Evolutionary conservation across 306 rosid species (phyloP), one percentile per base, ranked within the genome.

Genomic region (Rosa chinensis): DNA sequence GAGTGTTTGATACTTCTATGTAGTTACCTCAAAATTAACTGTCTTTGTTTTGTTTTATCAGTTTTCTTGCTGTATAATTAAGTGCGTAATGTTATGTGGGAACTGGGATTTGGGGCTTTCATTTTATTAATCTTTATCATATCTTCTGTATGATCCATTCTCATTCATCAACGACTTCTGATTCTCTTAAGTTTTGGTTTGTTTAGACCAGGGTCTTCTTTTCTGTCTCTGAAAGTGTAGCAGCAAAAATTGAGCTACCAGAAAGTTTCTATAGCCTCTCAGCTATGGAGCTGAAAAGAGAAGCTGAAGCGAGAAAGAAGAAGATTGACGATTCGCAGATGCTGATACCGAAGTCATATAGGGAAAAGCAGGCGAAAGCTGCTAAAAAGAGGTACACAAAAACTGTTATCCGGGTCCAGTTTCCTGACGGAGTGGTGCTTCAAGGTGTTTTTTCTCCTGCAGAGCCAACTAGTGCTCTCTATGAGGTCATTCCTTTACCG

Each of bases 371-470:
- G 83, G 96, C 98, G 50, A 90, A 90, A 83, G 91, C 93, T 48
- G 88, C 91, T 25, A 83, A 82, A 86, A 90, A 48, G 81, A 90
- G 85, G 84, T 90, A 93, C 86, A 85, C 70, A 67, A 89, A 77
- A 90, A 56, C 98, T 72, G 78, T 91, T 35, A 89, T 96, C 73
- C 85, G 98, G 73, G 79, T 96, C 80, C 98, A 96, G 80, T 96
- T 96, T 88, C 98, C 97, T 5, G 99, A 96, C 66, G 96, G 98
- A 55, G 92, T 90, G 79, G 94, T 93, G 73, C 99, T 96, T 79
- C 99, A 93, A 88, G 97, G 89, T 35, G 83, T 89, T 63, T 96
- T 96, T 89, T 74, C 86, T 74, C 97, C 99, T 40, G 86, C 86
- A 86, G 99, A 96, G 77, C 79, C 92, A 80, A 91, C 98, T 42